Conservation (phyloP, 2,329 filamentous ascomycete species). For the Alternaria hordeiaustralica region DNA sequence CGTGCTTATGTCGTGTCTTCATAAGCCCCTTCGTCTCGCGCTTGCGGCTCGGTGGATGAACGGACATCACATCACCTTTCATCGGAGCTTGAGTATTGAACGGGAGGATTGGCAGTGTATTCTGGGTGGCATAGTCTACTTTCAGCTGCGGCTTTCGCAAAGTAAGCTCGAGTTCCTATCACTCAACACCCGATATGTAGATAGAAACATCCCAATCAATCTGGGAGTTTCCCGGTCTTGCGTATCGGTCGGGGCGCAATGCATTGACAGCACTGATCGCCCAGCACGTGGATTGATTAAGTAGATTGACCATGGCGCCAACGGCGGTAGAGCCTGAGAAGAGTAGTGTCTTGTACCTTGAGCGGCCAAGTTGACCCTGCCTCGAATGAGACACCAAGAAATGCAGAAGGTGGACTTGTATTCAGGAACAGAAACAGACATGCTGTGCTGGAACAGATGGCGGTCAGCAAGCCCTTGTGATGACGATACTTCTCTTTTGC, state of each 20-base stretch:
- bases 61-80: too few species aligned
- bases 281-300: not conserved
- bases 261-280: not conserved
- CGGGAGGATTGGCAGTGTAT: not conserved
- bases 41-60: not conserved
- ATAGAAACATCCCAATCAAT: too few species aligned
- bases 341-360: not conserved
- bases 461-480: too few species aligned
- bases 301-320: not conserved
- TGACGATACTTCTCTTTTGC: too few species aligned
- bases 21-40: not conserved
- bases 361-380: not conserved
- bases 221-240: rapidly evolving
- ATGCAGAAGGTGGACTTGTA: not conserved
- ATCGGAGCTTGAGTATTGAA: not conserved
- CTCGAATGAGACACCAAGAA: not conserved
- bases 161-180: not conserved
- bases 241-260: not conserved
- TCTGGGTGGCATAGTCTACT: not conserved
- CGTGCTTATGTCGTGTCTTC: not conserved
- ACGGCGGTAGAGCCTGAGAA: not conserved
- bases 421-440: not conserved
- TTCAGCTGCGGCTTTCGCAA: not conserved
- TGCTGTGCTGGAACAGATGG: not conserved
- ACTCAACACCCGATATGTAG: too few species aligned